A percentile compares a stretch with the other conserved stretches of the same genome.
These are phyloP conservation scores for Nicotiana paniculata DNA, from an alignment of 257 asterid species.

Conservation along the genomic window DNA sequence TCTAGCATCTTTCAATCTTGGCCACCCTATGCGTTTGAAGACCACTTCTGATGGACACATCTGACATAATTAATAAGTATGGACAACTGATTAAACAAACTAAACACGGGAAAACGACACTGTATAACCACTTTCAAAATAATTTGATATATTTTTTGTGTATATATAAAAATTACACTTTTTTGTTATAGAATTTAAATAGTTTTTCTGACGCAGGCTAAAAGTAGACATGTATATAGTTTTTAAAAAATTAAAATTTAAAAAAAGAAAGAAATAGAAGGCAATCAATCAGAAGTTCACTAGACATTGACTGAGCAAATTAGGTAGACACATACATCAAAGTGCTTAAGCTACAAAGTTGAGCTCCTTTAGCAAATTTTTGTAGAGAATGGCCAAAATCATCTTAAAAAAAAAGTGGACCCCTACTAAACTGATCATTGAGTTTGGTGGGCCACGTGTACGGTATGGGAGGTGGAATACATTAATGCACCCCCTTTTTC, in stretches of 20 bases:
- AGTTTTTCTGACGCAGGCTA: accelerated
- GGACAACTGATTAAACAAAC: constrained; percentile 8
- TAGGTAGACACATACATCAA: constrained; percentile 5
- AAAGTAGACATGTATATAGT: no score
- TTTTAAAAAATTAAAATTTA: no score
- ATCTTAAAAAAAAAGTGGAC: background rate
- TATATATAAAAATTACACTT: no score
- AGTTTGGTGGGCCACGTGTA: constrained; percentile 25
- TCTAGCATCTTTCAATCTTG: constrained; percentile 29
- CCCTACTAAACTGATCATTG: constrained; percentile 17
- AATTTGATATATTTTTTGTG: no score
- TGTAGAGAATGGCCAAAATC: constrained; percentile 8
- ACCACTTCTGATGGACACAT: constrained; percentile 22
- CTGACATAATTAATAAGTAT: constrained; percentile 15
- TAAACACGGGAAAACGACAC: no score
- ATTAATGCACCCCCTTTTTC: constrained; percentile 4
- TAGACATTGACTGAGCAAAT: background rate
- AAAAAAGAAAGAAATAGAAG: background rate
- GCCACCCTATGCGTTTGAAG: constrained; percentile 16
- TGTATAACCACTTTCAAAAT: no score
- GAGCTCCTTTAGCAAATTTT: constrained; percentile 1
- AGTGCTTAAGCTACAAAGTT: constrained; percentile 13
- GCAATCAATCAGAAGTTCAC: background rate
- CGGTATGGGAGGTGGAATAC: constrained; percentile 21
- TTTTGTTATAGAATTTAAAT: no score